Base-by-base conservation (phyloP, 2,329 filamentous ascomycete genomes). In the Colletotrichum scovillei region DNA sequence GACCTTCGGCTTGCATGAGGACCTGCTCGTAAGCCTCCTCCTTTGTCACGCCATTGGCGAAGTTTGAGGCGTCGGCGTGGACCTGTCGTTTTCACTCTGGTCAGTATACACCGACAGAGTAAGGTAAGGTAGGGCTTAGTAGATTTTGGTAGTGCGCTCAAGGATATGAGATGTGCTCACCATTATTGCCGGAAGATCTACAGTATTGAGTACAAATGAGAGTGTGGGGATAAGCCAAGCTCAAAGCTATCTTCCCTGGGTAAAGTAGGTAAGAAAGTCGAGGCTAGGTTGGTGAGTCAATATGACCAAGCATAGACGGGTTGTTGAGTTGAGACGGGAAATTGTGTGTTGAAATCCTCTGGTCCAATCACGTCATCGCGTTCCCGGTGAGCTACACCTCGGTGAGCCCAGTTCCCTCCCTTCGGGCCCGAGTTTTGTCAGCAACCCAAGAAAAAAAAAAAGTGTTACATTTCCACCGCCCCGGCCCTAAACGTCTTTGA, bases 11-110 rank as follows among this genome's bases (percentile, higher is more conserved):
- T 79, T 95, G 92, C 64, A 92, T 86, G 14, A 95, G 83, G 1
- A 96, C 90, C 78, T 95, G 93, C 75, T 89, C 87, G 76, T 95
- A 95, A 28, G 92, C 93, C 74, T 94, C 90, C 71, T 90, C 86
- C 82, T 95, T 96, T 66, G 87, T 90, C 73, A 94, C 82, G 76
- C 90, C 91, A 16, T 87, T 79, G 62, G 86, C 87, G 82, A 96
- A 96, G 78, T 90, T 94, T 65, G 93, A 94, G 3, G 93, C 90
- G 80, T 96, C 93, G 64, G 94, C 94, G 84, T 96, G 94, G 71
- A 94, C 92, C 92, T 91, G 69, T 38, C 32, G 32, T 30, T 66
- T 60, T 42, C 53, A 32, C 49, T n/a, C 8, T 28, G 14, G 26
- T 70, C 49, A 62, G 59, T 60, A 64, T 60, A 64, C 22, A 42